phyloP scores from a whole-genome alignment of 176 grass and related monocot species.

The Oryza officinalis region DNA sequence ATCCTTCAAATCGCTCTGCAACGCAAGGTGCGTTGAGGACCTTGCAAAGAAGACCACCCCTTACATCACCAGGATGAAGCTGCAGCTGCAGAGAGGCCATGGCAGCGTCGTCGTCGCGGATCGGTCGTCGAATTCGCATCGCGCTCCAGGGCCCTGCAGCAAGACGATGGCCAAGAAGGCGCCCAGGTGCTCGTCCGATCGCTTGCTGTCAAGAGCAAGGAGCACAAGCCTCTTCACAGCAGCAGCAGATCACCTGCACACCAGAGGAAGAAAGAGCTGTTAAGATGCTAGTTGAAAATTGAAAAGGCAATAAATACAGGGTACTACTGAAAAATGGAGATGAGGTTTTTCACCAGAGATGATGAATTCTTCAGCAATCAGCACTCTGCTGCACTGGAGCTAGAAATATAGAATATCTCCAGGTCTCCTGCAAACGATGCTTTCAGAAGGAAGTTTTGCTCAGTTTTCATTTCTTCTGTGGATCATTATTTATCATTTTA shows the following conservation, averaged over 20 bases:
- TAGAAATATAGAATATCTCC: neutral
- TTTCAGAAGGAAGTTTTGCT: neutral
- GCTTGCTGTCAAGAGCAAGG: conserved; percentile 19
- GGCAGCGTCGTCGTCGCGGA: conserved; percentile 31
- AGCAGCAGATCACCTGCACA: conserved; percentile 12
- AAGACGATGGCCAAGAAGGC: conserved; percentile 55
- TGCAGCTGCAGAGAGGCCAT: conserved; percentile 30
- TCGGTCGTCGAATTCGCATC: neutral
- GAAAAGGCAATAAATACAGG: neutral
- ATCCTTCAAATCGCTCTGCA: conserved; percentile 56
- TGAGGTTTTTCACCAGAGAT: conserved; percentile 6
- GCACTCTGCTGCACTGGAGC: neutral
- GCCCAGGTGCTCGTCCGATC: conserved; percentile 15
- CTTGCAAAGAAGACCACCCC: conserved; percentile 51
- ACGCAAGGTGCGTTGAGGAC: conserved; percentile 44
- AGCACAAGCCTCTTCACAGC: conserved; percentile 33
- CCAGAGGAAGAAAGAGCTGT: conserved; percentile 19
- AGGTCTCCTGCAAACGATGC: neutral
- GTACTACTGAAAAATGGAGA: neutral
- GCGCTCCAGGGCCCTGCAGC: conserved; percentile 22
- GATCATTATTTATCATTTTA: neutral
- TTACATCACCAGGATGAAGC: conserved; percentile 46
- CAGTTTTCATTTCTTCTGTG: neutral
- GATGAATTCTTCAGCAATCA: neutral
- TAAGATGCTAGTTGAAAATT: conserved; percentile 7